These are phyloP conservation scores for Skeletonema costatum DNA, from an alignment of 108 stramenopile species.

Conservation along the genomic window DNA sequence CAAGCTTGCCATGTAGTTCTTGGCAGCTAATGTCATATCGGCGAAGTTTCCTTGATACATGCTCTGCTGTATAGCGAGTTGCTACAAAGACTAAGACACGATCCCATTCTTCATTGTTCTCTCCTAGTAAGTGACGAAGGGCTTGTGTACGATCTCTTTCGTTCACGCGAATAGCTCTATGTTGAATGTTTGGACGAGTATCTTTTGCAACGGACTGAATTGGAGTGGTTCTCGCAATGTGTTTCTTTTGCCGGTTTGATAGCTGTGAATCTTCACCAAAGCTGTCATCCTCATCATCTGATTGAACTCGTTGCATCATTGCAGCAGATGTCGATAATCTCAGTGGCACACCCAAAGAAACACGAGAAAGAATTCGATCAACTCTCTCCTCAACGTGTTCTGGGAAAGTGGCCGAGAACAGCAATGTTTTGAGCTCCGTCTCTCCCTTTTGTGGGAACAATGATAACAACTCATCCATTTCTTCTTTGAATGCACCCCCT, in stretches of 20 bases:
- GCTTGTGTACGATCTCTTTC: conserved; percentile 68
- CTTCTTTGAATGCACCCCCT: conserved; percentile 73
- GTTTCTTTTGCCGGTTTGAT: conserved; percentile 21
- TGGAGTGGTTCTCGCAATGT: conserved; percentile 41
- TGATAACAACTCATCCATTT: conserved; percentile 74
- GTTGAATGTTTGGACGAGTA: conserved; percentile 65
- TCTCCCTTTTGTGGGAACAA: conserved; percentile 38
- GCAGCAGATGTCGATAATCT: conserved; percentile 66
- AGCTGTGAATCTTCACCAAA: background rate
- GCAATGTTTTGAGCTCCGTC: conserved; percentile 50
- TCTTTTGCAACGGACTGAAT: conserved; percentile 39
- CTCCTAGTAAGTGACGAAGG: conserved; percentile 60
- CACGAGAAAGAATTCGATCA: conserved; percentile 70
- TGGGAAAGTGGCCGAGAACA: conserved; percentile 95
- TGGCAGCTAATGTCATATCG: conserved; percentile 72
- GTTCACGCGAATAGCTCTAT: conserved; percentile 67
- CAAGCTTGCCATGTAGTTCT: conserved; percentile 95
- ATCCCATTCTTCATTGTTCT: conserved; percentile 61
- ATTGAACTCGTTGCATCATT: conserved; percentile 32
- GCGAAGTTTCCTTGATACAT: conserved; percentile 75
- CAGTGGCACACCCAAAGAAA: conserved; percentile 59
- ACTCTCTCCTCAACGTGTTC: conserved; percentile 88
- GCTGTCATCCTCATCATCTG: conserved; percentile 30
- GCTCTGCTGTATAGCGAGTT: conserved; percentile 85
- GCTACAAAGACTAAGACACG: conserved; percentile 92